These are phyloP conservation scores for Stereocaulon alpinum DNA, from an alignment of 495 filamentous ascomycete genomes.

Conservation along the genomic window DNA sequence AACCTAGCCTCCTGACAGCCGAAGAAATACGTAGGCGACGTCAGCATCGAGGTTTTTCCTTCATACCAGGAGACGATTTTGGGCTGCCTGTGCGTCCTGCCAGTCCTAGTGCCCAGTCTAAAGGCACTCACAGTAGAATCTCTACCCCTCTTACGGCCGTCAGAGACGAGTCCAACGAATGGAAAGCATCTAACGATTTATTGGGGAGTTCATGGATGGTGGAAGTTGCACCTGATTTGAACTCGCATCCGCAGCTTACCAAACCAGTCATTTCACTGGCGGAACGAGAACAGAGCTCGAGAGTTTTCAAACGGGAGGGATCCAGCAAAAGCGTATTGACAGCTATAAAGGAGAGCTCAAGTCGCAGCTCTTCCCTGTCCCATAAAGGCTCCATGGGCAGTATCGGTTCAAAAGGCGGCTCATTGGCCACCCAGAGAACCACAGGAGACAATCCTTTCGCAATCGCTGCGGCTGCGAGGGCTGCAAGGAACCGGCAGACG, in stretches of 20 bases:
- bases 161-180: background rate
- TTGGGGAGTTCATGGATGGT: background rate
- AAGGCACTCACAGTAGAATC: background rate
- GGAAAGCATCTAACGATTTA: background rate
- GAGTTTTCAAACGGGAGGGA: background rate
- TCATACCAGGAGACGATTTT: slow-evolving; percentile 2
- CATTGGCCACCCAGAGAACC: background rate
- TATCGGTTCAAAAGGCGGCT: too few species aligned
- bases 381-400: background rate
- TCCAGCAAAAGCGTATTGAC: background rate
- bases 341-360: background rate
- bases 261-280: background rate
- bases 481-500: background rate
- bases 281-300: background rate
- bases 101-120: background rate
- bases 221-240: background rate
- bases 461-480: slow-evolving; percentile 2
- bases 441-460: background rate
- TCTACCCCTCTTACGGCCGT: background rate
- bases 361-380: slow-evolving; percentile 2
- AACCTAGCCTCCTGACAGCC: background rate
- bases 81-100: too few species aligned
- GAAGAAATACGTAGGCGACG: background rate
- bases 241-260: background rate
- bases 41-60: slow-evolving; percentile 6